Evolutionary conservation across 2,329 filamentous ascomycete genomes (phyloP), one percentile per base, ranked within the genome.

Genomic region (Pseudogymnoascus sp.): DNA sequence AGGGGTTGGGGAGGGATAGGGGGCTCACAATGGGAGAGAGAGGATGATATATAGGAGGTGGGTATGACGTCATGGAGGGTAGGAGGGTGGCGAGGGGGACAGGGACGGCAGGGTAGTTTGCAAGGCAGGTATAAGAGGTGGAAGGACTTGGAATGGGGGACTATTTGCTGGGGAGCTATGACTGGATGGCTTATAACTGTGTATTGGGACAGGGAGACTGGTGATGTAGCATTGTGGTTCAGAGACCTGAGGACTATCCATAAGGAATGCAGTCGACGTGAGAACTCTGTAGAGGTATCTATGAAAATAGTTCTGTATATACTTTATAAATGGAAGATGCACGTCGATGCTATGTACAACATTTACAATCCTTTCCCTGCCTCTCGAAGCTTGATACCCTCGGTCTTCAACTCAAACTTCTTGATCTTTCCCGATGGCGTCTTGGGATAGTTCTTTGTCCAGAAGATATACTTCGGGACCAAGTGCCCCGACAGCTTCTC

Each of bases 351-450:
- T 28, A 50, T 50, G 24, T 28, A 50, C 24, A 50, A 10, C 6
- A 24, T 26, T 38, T 60, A 26, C 56, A 33, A 7, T n/a, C 61
- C 53, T 19, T 66, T 60, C 19, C 31, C 65, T 26, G 64, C 62
- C 59, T 65, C 63, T 56, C 85, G 66, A 62, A 83, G 67, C 67
- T 77, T 69, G 40, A 82, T 72, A 0, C 85, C 93, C 70, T 82
- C 78, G 14, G 92, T 89, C 71, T 85, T 84, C 70, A 98, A 75
- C 78, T 89, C 93, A 74, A 89, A 97, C 78, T 98, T 97, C 78
- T 96, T 91, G 63, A 98, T 93, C 84, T 99, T 99, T 24, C 93
- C 93, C 74, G 91, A 96, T 5, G 92, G 90, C 37, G 95, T 99
- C 82, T 96, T 97, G 19, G 93, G 93, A 73, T 90, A 96, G n/a